Evolutionary conservation across 2,329 filamentous ascomycete species (phyloP).

Genomic region (Ceratocystis destructans): DNA sequence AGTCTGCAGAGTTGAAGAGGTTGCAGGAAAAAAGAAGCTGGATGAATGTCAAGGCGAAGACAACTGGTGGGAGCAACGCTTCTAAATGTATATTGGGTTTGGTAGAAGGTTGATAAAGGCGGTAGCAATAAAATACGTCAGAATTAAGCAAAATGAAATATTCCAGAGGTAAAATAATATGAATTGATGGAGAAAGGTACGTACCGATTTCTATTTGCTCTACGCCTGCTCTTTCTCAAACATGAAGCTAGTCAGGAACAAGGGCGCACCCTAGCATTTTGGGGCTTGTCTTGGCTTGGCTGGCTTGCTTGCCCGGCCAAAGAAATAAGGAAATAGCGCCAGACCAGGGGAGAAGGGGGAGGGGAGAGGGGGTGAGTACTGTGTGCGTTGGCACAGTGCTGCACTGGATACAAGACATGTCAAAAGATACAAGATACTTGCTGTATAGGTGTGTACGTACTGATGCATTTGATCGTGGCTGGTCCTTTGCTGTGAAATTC

Average conservation of each 20-base stretch:
- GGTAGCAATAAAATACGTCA: not conserved
- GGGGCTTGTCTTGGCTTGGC: not conserved
- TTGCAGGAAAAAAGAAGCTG: not conserved
- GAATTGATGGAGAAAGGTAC: not conserved
- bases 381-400: not conserved
- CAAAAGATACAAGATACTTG: not conserved
- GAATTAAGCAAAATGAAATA: not conserved
- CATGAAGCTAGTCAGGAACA: constrained; percentile 4
- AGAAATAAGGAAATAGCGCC: not conserved
- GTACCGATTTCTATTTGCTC: not conserved
- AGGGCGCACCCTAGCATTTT: not conserved
- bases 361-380: not conserved
- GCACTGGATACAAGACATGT: constrained; percentile 2
- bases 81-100: not conserved
- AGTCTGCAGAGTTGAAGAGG: not conserved
- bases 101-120: not conserved
- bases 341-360: not conserved
- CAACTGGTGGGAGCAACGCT: not conserved
- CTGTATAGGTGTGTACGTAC: not conserved
- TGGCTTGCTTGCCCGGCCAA: not conserved
- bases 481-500: not conserved
- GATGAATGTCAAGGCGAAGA: not conserved
- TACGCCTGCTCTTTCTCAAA: not conserved
- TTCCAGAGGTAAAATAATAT: not conserved
- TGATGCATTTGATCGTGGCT: not conserved